Conservation (phyloP, 164 flowering plant genomes). For the Nymphaea colorata region DNA sequence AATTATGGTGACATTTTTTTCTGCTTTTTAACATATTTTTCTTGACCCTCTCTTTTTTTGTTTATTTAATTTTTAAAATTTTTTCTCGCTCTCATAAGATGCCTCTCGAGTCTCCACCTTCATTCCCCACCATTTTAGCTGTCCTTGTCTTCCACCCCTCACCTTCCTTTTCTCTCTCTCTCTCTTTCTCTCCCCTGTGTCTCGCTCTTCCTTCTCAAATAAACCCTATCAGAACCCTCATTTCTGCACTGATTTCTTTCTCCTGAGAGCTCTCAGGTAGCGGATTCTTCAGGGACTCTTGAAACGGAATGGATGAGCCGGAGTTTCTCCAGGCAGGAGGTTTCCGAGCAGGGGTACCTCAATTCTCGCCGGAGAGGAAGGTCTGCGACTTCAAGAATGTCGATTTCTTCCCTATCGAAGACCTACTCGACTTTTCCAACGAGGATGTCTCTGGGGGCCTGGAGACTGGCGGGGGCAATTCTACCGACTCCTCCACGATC, state of each 20-base stretch:
- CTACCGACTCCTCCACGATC: slow-evolving; percentile 42
- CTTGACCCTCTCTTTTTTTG: too few relatives aligned
- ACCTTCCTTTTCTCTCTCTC: background rate
- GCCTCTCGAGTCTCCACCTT: background rate
- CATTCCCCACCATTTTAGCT: background rate
- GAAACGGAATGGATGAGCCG: background rate
- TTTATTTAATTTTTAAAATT: too few relatives aligned
- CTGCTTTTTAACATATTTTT: too few relatives aligned
- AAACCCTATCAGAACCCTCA: slow-evolving; percentile 4
- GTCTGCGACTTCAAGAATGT: slow-evolving; percentile 11
- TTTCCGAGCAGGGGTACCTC: background rate
- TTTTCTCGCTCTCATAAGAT: too few relatives aligned
- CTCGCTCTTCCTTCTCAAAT: background rate
- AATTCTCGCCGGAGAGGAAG: background rate
- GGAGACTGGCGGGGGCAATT: slow-evolving; percentile 17
- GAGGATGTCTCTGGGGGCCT: slow-evolving; percentile 25
- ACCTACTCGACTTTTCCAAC: slow-evolving; percentile 76
- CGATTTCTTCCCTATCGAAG: slow-evolving; percentile 66
- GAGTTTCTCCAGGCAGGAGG: background rate
- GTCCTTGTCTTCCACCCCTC: background rate
- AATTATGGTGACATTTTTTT: too few relatives aligned
- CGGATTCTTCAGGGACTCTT: background rate
- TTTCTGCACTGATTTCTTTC: slow-evolving; percentile 20
- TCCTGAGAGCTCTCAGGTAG: background rate
- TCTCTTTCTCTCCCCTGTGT: background rate